Evolutionary conservation across 1,284 basidiomycete genomes (phyloP).

Genomic region (Malassezia arunalokei): DNA sequence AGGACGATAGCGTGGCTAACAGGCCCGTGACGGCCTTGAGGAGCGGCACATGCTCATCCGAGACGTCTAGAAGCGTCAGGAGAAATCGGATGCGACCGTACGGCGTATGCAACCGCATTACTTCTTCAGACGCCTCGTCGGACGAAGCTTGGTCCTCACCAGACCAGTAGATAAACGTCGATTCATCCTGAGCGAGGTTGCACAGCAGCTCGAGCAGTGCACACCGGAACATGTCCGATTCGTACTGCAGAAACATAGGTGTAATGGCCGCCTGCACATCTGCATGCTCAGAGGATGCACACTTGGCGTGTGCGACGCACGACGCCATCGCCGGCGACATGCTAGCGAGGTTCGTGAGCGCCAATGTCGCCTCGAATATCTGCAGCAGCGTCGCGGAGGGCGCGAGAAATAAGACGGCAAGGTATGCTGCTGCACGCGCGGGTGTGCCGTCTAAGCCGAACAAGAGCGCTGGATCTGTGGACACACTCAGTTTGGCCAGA

Average conservation of each 20-base stretch:
- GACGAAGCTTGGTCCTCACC: background rate
- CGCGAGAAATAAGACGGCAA: slow-evolving; percentile 21
- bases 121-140: background rate
- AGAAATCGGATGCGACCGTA: slow-evolving; percentile 8
- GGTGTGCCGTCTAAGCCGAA: slow-evolving; percentile 53
- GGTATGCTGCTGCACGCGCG: slow-evolving; percentile 16
- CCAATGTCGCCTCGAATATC: slow-evolving; percentile 84
- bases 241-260: slow-evolving; percentile 62
- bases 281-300: slow-evolving; percentile 5
- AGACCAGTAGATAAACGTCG: slow-evolving; percentile 49
- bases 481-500: slow-evolving; percentile 81
- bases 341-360: slow-evolving; percentile 86
- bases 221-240: slow-evolving; percentile 67
- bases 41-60: background rate
- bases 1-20: slow-evolving; percentile 7
- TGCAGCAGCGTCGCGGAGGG: slow-evolving; percentile 59
- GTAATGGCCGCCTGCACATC: slow-evolving; percentile 11
- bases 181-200: slow-evolving; percentile 69
- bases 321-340: slow-evolving; percentile 28
- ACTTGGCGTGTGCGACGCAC: slow-evolving; percentile 40
- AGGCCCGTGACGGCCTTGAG: slow-evolving; percentile 3
- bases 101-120: slow-evolving; percentile 8
- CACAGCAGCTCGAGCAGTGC: slow-evolving; percentile 86
- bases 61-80: slow-evolving; percentile 1
- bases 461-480: slow-evolving; percentile 72